Conservation (phyloP, 2,329 filamentous ascomycete genomes). For the Amphichorda felina region DNA sequence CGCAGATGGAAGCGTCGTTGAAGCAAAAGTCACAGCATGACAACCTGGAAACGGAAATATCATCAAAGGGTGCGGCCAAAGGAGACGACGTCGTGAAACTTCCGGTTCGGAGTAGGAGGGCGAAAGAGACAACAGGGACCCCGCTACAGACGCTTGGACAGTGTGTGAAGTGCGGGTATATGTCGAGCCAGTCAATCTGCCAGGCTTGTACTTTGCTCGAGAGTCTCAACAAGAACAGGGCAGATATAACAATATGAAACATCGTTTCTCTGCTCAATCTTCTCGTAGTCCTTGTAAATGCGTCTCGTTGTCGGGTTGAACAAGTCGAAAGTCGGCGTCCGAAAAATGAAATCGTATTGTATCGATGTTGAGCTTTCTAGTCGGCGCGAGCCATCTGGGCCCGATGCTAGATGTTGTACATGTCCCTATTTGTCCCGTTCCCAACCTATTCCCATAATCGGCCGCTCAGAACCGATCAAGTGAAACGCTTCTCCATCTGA, state of each 20-base stretch:
- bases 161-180: constrained; percentile 83
- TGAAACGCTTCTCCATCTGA: constrained; percentile 42
- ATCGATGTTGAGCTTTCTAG: background rate
- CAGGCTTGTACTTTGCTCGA: constrained; percentile 89
- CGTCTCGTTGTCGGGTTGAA: no score
- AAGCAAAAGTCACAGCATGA: constrained; percentile 7
- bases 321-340: background rate
- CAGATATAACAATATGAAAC: constrained; percentile 41
- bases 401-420: no score
- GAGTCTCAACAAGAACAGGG: constrained; percentile 71
- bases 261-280: background rate
- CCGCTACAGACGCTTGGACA: constrained; percentile 66
- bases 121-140: constrained; percentile 13
- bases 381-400: no score
- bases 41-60: constrained; percentile 20
- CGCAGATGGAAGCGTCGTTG: constrained; percentile 55
- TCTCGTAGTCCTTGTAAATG: background rate
- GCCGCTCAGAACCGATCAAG: constrained; percentile 15
- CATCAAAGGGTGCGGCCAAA: constrained; percentile 11
- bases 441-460: background rate
- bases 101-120: constrained; percentile 16
- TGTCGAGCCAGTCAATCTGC: constrained; percentile 87
- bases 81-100: constrained; percentile 16
- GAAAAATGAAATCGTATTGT: background rate
- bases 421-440: no score